These are phyloP conservation scores for Teratosphaeria epicoccoides DNA, from an alignment of 2,329 filamentous ascomycete species.

Conservation along the genomic window DNA sequence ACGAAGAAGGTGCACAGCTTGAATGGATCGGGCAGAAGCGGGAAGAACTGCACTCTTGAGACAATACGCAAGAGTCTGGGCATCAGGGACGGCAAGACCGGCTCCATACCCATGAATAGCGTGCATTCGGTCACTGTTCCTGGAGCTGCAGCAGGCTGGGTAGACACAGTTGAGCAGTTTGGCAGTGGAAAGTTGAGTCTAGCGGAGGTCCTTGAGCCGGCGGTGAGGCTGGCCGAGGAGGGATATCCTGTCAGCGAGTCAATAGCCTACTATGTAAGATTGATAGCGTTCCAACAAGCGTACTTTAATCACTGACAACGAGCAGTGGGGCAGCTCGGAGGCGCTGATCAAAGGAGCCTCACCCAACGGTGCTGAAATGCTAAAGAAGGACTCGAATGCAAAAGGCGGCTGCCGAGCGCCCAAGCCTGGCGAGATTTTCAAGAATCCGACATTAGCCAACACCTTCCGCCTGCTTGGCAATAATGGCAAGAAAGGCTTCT, in stretches of 20 bases:
- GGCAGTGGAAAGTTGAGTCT: constrained; percentile 75
- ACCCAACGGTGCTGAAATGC: constrained; percentile 76
- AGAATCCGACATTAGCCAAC: constrained; percentile 66
- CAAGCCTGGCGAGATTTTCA: constrained; percentile 74
- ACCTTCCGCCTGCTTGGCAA: constrained; percentile 72
- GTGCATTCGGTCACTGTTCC: constrained; percentile 79
- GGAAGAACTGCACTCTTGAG: constrained; percentile 57
- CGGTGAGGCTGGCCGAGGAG: constrained; percentile 73
- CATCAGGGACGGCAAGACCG: constrained; percentile 45
- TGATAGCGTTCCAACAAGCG: not conserved
- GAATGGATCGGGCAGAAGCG: constrained; percentile 86
- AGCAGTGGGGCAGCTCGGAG: constrained; percentile 63
- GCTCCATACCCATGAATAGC: constrained; percentile 61
- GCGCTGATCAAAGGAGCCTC: constrained; percentile 57
- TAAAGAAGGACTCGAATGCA: constrained; percentile 63
- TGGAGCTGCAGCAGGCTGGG: constrained; percentile 87
- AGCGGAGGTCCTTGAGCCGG: constrained; percentile 68
- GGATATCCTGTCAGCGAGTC: constrained; percentile 85
- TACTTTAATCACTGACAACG: not conserved
- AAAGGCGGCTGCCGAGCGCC: constrained; percentile 64
- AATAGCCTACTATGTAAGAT: constrained; percentile 55
- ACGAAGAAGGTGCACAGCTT: constrained; percentile 72
- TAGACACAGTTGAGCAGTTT: constrained; percentile 76
- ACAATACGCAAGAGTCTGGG: constrained; percentile 59
- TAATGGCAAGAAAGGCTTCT: constrained; percentile 84